phyloP scores from a whole-genome alignment of 225 moss, liverwort and hornwort species.

The Polytrichum commune region DNA sequence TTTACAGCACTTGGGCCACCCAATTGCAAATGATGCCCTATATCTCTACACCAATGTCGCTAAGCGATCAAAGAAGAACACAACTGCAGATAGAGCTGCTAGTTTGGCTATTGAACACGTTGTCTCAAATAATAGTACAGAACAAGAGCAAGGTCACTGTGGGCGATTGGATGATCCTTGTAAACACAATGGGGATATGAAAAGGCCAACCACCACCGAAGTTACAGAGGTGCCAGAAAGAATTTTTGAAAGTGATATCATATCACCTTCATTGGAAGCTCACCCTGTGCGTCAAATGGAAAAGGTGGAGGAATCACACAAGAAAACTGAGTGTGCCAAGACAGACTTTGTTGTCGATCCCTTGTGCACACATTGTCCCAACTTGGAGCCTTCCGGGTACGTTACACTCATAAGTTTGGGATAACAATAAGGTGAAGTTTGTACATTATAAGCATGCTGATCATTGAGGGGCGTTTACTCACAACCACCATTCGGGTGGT shows the following conservation, averaged over 20 bases:
- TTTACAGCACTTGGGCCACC: slow-evolving; percentile 82
- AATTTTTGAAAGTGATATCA: not conserved
- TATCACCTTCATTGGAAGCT: slow-evolving; percentile 8
- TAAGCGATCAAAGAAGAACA: slow-evolving; percentile 61
- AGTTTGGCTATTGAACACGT: slow-evolving; percentile 20
- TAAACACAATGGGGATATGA: no score
- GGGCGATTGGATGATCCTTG: no score
- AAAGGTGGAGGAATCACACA: slow-evolving; percentile 10
- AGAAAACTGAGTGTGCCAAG: slow-evolving; percentile 13
- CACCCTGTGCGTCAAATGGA: slow-evolving; percentile 3
- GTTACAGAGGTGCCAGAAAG: no score
- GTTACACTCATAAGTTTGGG: slow-evolving; percentile 7
- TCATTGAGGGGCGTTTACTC: no score
- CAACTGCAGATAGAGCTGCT: slow-evolving; percentile 67
- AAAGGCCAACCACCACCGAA: not conserved
- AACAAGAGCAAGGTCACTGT: slow-evolving; percentile 1
- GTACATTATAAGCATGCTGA: no score
- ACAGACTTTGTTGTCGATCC: slow-evolving; percentile 57
- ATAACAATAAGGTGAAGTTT: no score
- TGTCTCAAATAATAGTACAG: not conserved
- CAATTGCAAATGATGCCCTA: slow-evolving; percentile 87
- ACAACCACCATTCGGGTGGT: no score
- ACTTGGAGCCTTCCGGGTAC: slow-evolving; percentile 77
- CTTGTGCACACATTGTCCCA: slow-evolving; percentile 87
- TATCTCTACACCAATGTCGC: slow-evolving; percentile 68